Evolutionary conservation across 2,329 filamentous ascomycete species (phyloP), one percentile per base, ranked within the genome.

Genomic region (Talaromyces albobiverticillius): DNA sequence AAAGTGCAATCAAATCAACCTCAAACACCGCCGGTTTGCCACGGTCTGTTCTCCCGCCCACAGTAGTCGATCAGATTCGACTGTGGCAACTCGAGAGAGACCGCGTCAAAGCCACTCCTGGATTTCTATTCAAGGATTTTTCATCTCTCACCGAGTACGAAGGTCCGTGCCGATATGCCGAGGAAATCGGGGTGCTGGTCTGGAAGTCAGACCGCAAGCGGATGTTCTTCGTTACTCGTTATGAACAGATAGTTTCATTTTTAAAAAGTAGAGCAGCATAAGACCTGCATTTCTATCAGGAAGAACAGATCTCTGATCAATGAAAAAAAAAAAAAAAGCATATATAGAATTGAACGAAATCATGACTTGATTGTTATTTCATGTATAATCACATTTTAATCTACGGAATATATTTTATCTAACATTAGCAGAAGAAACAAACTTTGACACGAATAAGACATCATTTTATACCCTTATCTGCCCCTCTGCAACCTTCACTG

Each of bases 1-100:
- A 82, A 41, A 71, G 70, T 56, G 67, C 60, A 20, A 64, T 62
- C 45, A 69, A 69, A 54, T 67, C 67, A 40, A 69, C 23, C 61
- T 78, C 46, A 64, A 81, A 69, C 22, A 63, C 64, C 18, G 59
- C 65, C 3, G 69, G 71, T 3, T 60, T 72, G 11, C 65, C 72
- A 2, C 65, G 72, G 0, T 88, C 92, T 1, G 83, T 96, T 14
- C 81, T 99, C 2, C 94, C 95, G 1, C 92, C 94, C 0, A 97
- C 95, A 0, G 94, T 99, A 14, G 90, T 96, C 59, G 94, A 99
- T 72, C 94, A 99, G 77, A 96, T 99, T 64, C 83, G 92, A 2
- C 83, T 99, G 18, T 99, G 94, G 94, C 93, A 99, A 76, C 85
- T 97, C 50, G 94, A 99, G 72, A 91, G 93, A 60, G 94, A 99